Percentiles rank a stretch among this genome's conserved stretches.
These are phyloP conservation scores for Ceratonia siliqua DNA, from an alignment of 306 rosid species.

Conservation along the genomic window DNA sequence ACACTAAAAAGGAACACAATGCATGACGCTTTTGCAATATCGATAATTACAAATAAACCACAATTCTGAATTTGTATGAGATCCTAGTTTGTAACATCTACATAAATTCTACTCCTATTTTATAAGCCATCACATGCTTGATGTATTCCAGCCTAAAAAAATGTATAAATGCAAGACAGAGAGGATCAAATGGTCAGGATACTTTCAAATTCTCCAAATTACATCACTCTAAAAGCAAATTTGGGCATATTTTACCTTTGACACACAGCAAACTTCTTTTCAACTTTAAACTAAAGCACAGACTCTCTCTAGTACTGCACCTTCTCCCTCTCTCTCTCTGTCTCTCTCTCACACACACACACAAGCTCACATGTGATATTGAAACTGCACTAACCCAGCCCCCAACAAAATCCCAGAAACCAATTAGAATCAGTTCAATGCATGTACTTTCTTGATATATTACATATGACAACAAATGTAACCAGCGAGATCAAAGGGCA, in stretches of 20 bases:
- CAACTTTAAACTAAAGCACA: not conserved
- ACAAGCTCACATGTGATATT: too few relatives aligned
- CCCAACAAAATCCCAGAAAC: not conserved
- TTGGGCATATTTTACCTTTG: not conserved
- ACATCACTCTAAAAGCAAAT: not conserved
- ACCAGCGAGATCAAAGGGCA: not conserved
- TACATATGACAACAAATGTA: not conserved
- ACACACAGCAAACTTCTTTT: not conserved
- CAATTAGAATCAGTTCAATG: not conserved
- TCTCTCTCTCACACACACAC: not conserved
- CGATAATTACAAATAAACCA: not conserved
- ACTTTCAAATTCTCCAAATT: not conserved
- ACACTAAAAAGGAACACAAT: not conserved
- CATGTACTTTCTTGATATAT: not conserved
- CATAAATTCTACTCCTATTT: not conserved
- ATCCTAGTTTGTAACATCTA: not conserved
- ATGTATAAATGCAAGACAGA: not conserved
- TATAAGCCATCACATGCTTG: not conserved
- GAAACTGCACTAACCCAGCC: not conserved
- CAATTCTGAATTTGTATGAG: not conserved
- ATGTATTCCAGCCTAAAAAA: not conserved
- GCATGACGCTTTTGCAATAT: not conserved
- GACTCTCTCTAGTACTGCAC: too few relatives aligned
- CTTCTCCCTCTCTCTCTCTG: too few relatives aligned
- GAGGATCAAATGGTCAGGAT: not conserved